Base-by-base conservation (phyloP, 2,329 filamentous ascomycete species). In the Epichloe glyceriae region DNA sequence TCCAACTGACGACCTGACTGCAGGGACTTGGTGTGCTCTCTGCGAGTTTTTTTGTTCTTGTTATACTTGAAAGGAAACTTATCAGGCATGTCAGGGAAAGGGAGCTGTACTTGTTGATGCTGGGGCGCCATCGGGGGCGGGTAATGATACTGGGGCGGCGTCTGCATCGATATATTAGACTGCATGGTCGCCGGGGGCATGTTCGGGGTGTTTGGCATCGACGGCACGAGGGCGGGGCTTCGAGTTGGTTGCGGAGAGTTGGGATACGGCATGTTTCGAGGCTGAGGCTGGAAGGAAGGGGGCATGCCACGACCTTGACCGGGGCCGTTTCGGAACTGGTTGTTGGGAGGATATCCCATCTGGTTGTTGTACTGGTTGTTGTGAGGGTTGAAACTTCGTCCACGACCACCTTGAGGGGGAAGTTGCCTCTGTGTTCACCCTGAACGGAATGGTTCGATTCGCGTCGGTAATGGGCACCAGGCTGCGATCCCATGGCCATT, bases 361-460 rank as follows among this genome's bases (percentile, higher is more conserved):
- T 71, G 70, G 55, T 70, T 71, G 59, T 67, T 74, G 54, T 71
- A 75, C 54, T 73, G 71, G 49, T 58, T 63, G 45, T 57, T 58
- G 49, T 67, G 64, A 33, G 69, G 69, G 59, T 70, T 73, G 56
- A 73, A 78, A 48, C 69, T 69, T 52, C 76, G 71, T 43, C 76
- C 73, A 53, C 77, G 73, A 47, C 73, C 71, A 45, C 68, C 70
- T 55, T 75, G 71, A 34, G 69, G 64, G 47, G 69, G 56, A 70
- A 79, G 57, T 72, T 75, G 57, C 76, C 80, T 58, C 79, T 78
- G 54, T 63, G 64, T 26, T 70, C 67, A 45, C 65, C 61, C 53
- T 91, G 86, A 56, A 82, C 77, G 20, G 88, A 94, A 62, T 93
- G 88, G 38, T 85, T 85, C 33, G 91, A 96, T 65, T 91, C 86